Conservation (phyloP, 2,329 filamentous ascomycete genomes). For the Trichoderma pleuroti region DNA sequence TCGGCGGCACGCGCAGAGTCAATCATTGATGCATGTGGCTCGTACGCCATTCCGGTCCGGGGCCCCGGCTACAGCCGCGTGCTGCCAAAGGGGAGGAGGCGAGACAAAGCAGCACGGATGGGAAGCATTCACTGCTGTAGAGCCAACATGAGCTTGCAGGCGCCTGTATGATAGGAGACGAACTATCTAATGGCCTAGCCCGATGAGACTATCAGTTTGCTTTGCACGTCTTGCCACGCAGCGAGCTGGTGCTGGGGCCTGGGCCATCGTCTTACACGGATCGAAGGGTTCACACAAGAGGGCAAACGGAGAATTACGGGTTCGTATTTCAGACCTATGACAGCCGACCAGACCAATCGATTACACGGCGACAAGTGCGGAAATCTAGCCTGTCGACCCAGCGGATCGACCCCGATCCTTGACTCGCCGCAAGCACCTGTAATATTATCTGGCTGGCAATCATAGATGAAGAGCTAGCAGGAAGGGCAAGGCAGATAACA, state of each 20-base stretch:
- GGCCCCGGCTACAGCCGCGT: conserved; percentile 1
- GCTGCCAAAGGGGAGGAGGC: background rate
- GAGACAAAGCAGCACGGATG: background rate
- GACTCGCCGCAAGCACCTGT: background rate
- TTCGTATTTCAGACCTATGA: conserved; percentile 1
- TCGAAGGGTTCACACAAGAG: background rate
- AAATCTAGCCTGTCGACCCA: background rate
- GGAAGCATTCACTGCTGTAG: background rate
- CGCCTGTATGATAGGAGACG: background rate
- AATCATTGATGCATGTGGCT: conserved; percentile 14
- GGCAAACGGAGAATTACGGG: conserved; percentile 4
- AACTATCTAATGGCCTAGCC: background rate
- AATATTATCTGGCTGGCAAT: background rate
- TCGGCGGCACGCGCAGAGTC: conserved; percentile 1
- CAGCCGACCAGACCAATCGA: background rate
- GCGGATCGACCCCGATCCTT: conserved; percentile 6
- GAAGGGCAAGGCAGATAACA: conserved; percentile 4
- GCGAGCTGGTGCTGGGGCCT: background rate
- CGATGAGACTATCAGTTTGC: background rate
- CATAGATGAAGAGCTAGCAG: background rate
- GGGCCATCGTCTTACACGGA: background rate
- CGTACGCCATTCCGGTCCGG: background rate
- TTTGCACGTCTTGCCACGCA: background rate
- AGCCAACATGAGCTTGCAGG: background rate
- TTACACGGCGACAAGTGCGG: background rate